Conservation (phyloP, 2,329 filamentous ascomycete species). For the Lecanicillium sp. region DNA sequence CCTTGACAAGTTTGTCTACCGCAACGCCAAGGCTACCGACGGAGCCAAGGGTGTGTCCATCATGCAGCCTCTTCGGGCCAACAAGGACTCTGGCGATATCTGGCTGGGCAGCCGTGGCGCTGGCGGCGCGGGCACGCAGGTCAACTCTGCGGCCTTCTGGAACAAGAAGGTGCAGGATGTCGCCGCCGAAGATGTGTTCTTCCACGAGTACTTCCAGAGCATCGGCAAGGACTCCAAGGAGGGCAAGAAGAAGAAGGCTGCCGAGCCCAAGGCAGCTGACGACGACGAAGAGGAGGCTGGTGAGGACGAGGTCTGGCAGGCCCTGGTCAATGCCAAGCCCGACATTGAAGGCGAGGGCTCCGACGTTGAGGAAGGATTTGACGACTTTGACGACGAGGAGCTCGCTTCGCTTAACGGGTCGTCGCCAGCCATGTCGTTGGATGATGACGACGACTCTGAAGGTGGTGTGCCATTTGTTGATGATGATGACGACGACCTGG, state of each 20-base stretch:
- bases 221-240: conserved; percentile 57
- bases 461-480: conserved; percentile 40
- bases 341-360: conserved; percentile 53
- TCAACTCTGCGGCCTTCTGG: conserved; percentile 91
- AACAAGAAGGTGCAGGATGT: conserved; percentile 83
- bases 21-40: conserved; percentile 72
- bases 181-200: conserved; percentile 89
- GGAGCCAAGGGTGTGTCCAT: conserved; percentile 74
- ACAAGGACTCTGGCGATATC: conserved; percentile 48
- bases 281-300: conserved; percentile 55
- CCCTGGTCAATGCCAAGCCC: conserved; percentile 73
- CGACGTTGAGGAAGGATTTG: conserved; percentile 45
- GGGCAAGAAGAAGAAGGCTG: conserved; percentile 50
- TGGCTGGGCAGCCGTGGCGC: conserved; percentile 48
- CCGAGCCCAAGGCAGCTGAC: conserved; percentile 43
- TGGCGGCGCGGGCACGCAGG: conserved; percentile 31
- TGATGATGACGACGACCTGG: conserved; percentile 29
- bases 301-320: conserved; percentile 87
- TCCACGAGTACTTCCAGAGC: conserved; percentile 91
- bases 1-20: conserved; percentile 97
- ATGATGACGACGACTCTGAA: conserved; percentile 37
- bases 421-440: conserved; percentile 28
- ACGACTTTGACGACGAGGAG: conserved; percentile 43
- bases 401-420: conserved; percentile 44
- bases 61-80: conserved; percentile 78